Evolutionary conservation across 2,329 filamentous ascomycete species (phyloP).

Genomic region (Fusarium temperatum): DNA sequence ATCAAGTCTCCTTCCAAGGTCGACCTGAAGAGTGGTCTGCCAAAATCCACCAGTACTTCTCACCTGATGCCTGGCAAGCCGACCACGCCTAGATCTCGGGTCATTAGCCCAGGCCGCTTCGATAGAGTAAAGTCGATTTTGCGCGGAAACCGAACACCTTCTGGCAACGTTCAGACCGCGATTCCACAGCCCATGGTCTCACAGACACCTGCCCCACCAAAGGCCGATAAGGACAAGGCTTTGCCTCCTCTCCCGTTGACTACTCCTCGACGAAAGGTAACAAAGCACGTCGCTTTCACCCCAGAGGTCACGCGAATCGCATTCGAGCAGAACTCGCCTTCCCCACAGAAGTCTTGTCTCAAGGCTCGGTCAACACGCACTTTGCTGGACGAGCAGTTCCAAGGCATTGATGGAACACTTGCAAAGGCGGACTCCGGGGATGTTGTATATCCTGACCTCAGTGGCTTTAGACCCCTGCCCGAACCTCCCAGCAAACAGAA

Average conservation of each 20-base stretch:
- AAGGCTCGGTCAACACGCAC: constrained; percentile 50
- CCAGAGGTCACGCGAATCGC: constrained; percentile 67
- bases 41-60: constrained; percentile 63
- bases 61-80: constrained; percentile 46
- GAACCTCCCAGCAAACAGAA: constrained; percentile 36
- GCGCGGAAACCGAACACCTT: constrained; percentile 50
- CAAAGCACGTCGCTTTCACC: constrained; percentile 84
- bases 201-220: constrained; percentile 57
- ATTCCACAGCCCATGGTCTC: constrained; percentile 58
- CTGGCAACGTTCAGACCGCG: constrained; percentile 55
- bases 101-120: constrained; percentile 61
- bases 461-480: constrained; percentile 50
- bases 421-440: constrained; percentile 43
- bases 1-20: constrained; percentile 59
- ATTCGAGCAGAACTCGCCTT: constrained; percentile 60
- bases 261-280: constrained; percentile 72
- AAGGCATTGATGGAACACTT: constrained; percentile 43
- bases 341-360: constrained; percentile 62
- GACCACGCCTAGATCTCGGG: constrained; percentile 48
- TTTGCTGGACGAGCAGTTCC: constrained; percentile 42
- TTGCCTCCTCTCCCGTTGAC: constrained; percentile 64
- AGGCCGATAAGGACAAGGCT: constrained; percentile 64
- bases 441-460: constrained; percentile 64
- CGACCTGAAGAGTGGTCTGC: constrained; percentile 49
- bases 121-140: constrained; percentile 69